A percentile compares a stretch with the other conserved stretches of the same genome.
Conservation (phyloP, 352 stramenopile genomes). For the Phytopythium helicoides region DNA sequence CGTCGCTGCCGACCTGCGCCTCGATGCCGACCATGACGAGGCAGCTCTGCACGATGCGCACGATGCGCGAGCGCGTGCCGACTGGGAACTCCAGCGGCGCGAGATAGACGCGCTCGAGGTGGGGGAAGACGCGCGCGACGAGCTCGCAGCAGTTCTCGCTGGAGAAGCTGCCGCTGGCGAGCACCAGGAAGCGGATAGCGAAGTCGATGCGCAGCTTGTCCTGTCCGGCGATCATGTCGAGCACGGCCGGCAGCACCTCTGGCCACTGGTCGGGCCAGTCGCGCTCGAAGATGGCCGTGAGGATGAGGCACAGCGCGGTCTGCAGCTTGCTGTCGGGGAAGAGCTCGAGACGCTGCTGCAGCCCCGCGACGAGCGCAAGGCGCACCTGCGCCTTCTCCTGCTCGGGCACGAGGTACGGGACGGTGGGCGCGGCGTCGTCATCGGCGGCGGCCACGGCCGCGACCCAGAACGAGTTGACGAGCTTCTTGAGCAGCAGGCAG, state of each 20-base stretch:
- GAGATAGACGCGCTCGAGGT: constrained; percentile 63
- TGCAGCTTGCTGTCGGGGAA: constrained; percentile 74
- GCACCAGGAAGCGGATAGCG: constrained; percentile 69
- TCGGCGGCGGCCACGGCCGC: constrained; percentile 15
- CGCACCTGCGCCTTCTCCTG: constrained; percentile 69
- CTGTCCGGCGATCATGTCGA: constrained; percentile 53
- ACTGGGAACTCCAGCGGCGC: constrained; percentile 40
- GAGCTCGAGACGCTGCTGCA: constrained; percentile 57
- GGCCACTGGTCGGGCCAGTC: constrained; percentile 84
- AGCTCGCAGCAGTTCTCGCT: constrained; percentile 81
- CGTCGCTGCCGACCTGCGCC: constrained; percentile 65
- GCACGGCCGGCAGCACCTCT: constrained; percentile 62
- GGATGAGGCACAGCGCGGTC: constrained; percentile 70
- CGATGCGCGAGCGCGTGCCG: constrained; percentile 51
- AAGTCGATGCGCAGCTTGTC: constrained; percentile 66
- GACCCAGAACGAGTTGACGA: constrained; percentile 66
- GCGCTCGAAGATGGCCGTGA: constrained; percentile 80
- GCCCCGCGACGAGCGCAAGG: constrained; percentile 45
- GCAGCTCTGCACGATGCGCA: constrained; percentile 75
- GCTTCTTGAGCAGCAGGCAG: constrained; percentile 75
- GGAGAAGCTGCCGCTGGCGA: constrained; percentile 69
- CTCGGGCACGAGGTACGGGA: constrained; percentile 50
- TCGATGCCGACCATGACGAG: constrained; percentile 84
- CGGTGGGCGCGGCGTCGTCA: constrained; percentile 22
- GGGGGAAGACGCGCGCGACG: constrained; percentile 68